Evolutionary conservation across 208 protist genomes (phyloP).

Genomic region (Leishmania arabica): DNA sequence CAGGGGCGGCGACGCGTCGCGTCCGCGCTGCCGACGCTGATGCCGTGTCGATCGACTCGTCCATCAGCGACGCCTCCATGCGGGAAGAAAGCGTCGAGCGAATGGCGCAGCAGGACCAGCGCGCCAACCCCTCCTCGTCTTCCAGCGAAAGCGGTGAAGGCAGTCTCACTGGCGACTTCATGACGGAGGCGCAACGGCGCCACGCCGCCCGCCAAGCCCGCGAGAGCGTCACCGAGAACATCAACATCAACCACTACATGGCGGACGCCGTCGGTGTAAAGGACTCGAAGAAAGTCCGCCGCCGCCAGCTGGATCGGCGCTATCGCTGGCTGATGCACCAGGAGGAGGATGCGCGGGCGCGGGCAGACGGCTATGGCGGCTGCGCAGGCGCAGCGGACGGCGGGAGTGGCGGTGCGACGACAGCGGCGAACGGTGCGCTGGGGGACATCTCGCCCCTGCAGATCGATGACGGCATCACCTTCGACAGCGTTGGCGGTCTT

Average conservation of each 20-base stretch:
- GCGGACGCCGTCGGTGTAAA: conserved; percentile 35
- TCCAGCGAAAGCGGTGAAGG: conserved; percentile 32
- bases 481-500: conserved; percentile 82
- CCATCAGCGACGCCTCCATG: conserved; percentile 66
- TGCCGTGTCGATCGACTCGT: conserved; percentile 52
- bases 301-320: conserved; percentile 37
- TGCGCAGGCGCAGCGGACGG: neutral
- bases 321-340: conserved; percentile 36
- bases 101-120: conserved; percentile 29
- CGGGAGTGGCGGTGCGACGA: conserved; percentile 3
- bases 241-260: conserved; percentile 80
- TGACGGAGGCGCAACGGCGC: conserved; percentile 35
- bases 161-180: conserved; percentile 14
- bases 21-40: conserved; percentile 8
- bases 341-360: conserved; percentile 19
- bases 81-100: conserved; percentile 53
- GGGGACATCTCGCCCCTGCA: conserved; percentile 72
- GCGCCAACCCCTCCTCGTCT: conserved; percentile 7
- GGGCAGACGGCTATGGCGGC: conserved; percentile 13
- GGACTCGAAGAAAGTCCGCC: conserved; percentile 18
- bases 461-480: conserved; percentile 63
- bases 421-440: conserved; percentile 29
- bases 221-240: conserved; percentile 51
- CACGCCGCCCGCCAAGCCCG: conserved; percentile 46
- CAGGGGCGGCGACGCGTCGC: neutral